Evolutionary conservation across 2,329 filamentous ascomycete genomes (phyloP).

Genomic region (Falciphora oryzae): DNA sequence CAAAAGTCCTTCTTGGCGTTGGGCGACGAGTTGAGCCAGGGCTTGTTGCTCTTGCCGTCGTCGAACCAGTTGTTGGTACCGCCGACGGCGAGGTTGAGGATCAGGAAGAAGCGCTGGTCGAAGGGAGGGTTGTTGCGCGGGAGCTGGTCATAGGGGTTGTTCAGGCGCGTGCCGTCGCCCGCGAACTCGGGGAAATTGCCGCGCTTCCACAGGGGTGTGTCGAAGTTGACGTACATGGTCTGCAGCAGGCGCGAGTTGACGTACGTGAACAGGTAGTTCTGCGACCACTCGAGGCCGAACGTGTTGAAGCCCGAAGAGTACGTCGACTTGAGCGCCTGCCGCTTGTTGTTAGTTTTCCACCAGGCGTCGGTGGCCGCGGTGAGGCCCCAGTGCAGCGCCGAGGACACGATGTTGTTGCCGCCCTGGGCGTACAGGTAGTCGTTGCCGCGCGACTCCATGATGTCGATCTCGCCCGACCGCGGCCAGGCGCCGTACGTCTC

Average conservation of each 20-base stretch:
- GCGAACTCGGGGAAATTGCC: slow-evolving; percentile 56
- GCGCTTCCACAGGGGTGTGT: slow-evolving; percentile 60
- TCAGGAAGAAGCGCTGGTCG: slow-evolving; percentile 69
- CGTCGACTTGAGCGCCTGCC: slow-evolving; percentile 66
- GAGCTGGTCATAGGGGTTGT: slow-evolving; percentile 59
- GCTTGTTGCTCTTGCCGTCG: slow-evolving; percentile 66
- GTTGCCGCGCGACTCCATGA: slow-evolving; percentile 75
- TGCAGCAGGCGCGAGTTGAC: slow-evolving; percentile 75
- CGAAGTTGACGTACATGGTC: slow-evolving; percentile 73
- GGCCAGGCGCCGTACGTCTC: slow-evolving; percentile 74
- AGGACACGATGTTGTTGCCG: slow-evolving; percentile 75
- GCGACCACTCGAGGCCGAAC: slow-evolving; percentile 78
- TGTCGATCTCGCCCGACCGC: slow-evolving; percentile 76
- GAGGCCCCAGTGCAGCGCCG: slow-evolving; percentile 78
- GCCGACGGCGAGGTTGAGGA: slow-evolving; percentile 70
- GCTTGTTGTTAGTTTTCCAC: slow-evolving; percentile 80
- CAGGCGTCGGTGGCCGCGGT: slow-evolving; percentile 66
- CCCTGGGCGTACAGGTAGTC: slow-evolving; percentile 70
- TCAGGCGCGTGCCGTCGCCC: slow-evolving; percentile 59
- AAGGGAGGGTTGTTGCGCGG: slow-evolving; percentile 62
- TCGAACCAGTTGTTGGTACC: slow-evolving; percentile 80
- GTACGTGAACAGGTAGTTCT: slow-evolving; percentile 85
- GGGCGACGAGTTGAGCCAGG: slow-evolving; percentile 66
- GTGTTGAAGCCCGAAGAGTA: slow-evolving; percentile 66
- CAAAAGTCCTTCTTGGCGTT: slow-evolving; percentile 74